Percentiles rank a stretch among this genome's conserved stretches.
phyloP scores from a whole-genome alignment of 768 basidiomycete genomes.

The Rhizopogon salebrosus region DNA sequence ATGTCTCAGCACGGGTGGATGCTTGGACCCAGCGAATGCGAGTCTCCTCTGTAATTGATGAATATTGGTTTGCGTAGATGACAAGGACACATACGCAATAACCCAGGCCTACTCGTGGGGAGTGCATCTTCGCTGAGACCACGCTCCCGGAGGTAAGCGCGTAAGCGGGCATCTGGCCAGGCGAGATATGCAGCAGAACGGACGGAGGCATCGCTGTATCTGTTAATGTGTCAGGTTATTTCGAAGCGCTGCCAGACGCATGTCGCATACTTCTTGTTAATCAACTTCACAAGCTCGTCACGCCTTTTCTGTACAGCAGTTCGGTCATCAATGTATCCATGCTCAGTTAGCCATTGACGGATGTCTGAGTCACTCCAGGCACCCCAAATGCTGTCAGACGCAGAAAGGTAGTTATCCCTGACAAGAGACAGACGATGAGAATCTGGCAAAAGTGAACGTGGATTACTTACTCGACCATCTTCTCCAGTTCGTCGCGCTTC shows the following conservation, averaged over 20 bases:
- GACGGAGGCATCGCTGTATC: conserved; percentile 44
- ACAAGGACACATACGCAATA: conserved; percentile 52
- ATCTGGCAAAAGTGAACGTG: neutral
- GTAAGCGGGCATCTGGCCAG: conserved; percentile 92
- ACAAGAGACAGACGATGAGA: neutral
- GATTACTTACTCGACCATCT: conserved; percentile 55
- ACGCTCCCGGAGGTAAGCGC: conserved; percentile 79
- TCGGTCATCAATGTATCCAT: conserved; percentile 53
- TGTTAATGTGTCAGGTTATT: conserved; percentile 16
- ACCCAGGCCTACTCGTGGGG: conserved; percentile 62
- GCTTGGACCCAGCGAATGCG: conserved; percentile 78
- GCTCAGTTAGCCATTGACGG: conserved; percentile 66
- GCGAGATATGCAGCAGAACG: conserved; percentile 63
- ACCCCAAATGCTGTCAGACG: conserved; percentile 53
- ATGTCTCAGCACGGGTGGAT: conserved; percentile 46
- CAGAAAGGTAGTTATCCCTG: conserved; percentile 66
- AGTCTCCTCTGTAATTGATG: conserved; percentile 51
- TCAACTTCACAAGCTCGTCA: conserved; percentile 70
- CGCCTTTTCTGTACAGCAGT: conserved; percentile 57
- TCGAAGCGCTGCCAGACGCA: neutral
- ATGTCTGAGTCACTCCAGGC: conserved; percentile 76
- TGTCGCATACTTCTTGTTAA: conserved; percentile 57
- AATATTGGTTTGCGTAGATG: neutral
- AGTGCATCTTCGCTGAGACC: conserved; percentile 68
- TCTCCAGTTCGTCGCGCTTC: conserved; percentile 71